Evolutionary conservation across 108 stramenopile genomes (phyloP), one percentile per base, ranked within the genome.

Genomic region (Cyclostephanos invisitatus): DNA sequence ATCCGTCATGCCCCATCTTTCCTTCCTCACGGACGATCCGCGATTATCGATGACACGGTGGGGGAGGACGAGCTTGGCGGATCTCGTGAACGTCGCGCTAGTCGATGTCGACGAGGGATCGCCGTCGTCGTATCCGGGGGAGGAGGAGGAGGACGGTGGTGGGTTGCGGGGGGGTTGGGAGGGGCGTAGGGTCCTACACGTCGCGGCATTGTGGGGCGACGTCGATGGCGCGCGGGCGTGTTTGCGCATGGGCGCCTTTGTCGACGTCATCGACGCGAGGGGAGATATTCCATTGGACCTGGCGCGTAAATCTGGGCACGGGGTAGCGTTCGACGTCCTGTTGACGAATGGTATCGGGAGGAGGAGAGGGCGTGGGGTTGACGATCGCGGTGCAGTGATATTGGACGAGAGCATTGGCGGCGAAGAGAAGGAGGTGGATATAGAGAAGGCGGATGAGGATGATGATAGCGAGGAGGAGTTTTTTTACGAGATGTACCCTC

Each of bases 171-270:
- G n/a, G 20, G 67, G 67, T 4, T 68, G 72, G 46, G 56, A 47
- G 51, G 72, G 72, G 22, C 62, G 72, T 27, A 78, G 76, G 0
- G 77, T 82, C 9, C 44, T 82, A 0, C 81, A 82, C 44, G 46
- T 67, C 25, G 76, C 81, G 3, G 81, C 81, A 12, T 29, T 68
- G 3, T 82, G 76, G 76, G 77, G 77, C 5, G 81, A 82, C 42
- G 14, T 73, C n/a, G 9, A 21, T 17, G 81, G 81, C 36, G 62
- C 64, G 14, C 64, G 49, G 0, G 59, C 44, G 2, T 72, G 76
- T 2, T 20, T 82, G 42, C 76, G 67, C 36, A 73, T 77, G 71
- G 81, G 81, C 18, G 72, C 72, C 10, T 62, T 73, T 47, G 56
- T 72, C 11, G 68, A 49, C n/a, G 44, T 73, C 3, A n/a, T 62